Evolutionary conservation across 2,329 filamentous ascomycete species (phyloP).

Genomic region (Emergomyces orientalis): DNA sequence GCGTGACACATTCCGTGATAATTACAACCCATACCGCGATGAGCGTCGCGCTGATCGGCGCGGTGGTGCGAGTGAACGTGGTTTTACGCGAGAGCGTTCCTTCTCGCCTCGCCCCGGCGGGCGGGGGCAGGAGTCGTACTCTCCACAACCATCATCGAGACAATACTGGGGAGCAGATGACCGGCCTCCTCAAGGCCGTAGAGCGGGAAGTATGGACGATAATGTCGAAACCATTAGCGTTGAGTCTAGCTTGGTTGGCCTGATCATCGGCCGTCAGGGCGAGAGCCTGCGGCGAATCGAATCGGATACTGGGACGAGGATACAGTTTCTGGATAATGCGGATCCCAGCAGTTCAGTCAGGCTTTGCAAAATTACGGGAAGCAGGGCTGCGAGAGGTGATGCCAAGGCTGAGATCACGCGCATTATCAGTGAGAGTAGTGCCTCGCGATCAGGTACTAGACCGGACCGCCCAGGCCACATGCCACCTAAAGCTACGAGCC

Average conservation of each 20-base stretch:
- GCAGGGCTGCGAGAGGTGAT: conserved; percentile 59
- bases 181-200: conserved; percentile 44
- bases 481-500: conserved; percentile 9
- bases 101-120: conserved; percentile 56
- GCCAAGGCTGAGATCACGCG: conserved; percentile 76
- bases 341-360: conserved; percentile 63
- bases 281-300: conserved; percentile 84
- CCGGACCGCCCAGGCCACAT: conserved; percentile 1
- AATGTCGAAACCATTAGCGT: conserved; percentile 76
- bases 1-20: conserved; percentile 63
- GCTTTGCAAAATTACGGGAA: conserved; percentile 78
- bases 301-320: conserved; percentile 67
- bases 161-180: conserved; percentile 43
- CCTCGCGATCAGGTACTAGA: conserved; percentile 26
- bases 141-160: conserved; percentile 46
- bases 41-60: conserved; percentile 62
- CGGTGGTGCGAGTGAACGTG: conserved; percentile 41
- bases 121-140: conserved; percentile 46
- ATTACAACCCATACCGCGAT: conserved; percentile 74
- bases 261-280: conserved; percentile 84
- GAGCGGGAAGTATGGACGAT: conserved; percentile 46
- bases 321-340: conserved; percentile 75
- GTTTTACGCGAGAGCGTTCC: conserved; percentile 58
- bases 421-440: conserved; percentile 78
- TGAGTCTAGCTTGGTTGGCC: conserved; percentile 74